Percentiles rank a stretch among this genome's conserved stretches.
phyloP scores from a whole-genome alignment of 352 stramenopile genomes.

The Pythium inflatum region DNA sequence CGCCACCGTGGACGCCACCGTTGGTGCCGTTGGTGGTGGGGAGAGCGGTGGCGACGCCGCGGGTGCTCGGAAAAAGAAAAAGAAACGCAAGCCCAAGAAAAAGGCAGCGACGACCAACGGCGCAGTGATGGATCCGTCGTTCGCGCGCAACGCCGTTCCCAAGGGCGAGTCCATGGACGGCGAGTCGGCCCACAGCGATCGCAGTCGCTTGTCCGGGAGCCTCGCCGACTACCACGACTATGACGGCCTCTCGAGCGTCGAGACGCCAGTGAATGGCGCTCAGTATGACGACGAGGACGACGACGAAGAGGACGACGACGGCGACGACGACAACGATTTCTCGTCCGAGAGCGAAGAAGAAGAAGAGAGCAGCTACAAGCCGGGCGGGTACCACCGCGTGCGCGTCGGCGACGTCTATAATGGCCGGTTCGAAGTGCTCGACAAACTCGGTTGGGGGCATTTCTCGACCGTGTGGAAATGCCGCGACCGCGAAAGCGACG shows the following conservation, averaged over 20 bases:
- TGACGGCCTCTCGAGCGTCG: neutral
- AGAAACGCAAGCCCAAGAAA: slow-evolving; percentile 36
- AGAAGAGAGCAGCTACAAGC: slow-evolving; percentile 95
- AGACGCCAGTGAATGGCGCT: neutral
- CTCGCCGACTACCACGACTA: slow-evolving; percentile 26
- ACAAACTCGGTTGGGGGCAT: slow-evolving; percentile 99
- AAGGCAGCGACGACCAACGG: slow-evolving; percentile 10
- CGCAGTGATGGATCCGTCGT: slow-evolving; percentile 1
- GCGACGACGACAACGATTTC: slow-evolving; percentile 90
- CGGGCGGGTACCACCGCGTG: slow-evolving; percentile 98
- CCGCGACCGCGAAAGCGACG: slow-evolving; percentile 78
- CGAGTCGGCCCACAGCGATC: slow-evolving; percentile 35
- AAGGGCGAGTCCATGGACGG: slow-evolving; percentile 39
- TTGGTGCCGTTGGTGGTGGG: too few relatives aligned
- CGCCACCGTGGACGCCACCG: too few relatives aligned
- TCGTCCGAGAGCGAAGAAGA: slow-evolving; percentile 90
- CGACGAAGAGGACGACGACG: slow-evolving; percentile 51
- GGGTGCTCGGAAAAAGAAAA: slow-evolving; percentile 32
- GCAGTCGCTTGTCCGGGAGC: slow-evolving; percentile 35
- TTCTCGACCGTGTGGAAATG: slow-evolving; percentile 99
- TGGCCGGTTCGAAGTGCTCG: slow-evolving; percentile 94
- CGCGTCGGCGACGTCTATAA: slow-evolving; percentile 93
- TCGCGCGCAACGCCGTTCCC: slow-evolving; percentile 26
- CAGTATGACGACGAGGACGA: slow-evolving; percentile 25
- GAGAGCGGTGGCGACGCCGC: slow-evolving; percentile 3